These are phyloP conservation scores for Tardiomyces blankii DNA, from an alignment of 1,139 yeast species.

Conservation along the genomic window DNA sequence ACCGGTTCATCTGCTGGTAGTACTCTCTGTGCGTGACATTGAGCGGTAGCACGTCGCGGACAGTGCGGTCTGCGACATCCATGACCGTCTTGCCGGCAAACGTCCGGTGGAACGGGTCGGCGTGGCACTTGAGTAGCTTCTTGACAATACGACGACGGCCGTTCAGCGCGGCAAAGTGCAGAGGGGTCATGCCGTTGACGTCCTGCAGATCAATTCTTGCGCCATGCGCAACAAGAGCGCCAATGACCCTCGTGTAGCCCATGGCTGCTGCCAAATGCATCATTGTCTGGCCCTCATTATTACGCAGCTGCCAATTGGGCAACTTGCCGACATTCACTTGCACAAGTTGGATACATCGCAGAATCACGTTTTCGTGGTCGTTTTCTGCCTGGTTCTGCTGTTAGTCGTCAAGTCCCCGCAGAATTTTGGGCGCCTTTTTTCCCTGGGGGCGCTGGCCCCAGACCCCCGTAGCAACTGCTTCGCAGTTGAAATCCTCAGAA, in stretches of 20 bases:
- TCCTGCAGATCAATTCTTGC: slow-evolving; percentile 70
- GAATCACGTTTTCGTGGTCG: slow-evolving; percentile 17
- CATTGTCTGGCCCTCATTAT: slow-evolving; percentile 75
- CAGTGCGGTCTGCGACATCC: slow-evolving; percentile 55
- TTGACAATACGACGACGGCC: slow-evolving; percentile 58
- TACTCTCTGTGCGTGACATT: slow-evolving; percentile 17
- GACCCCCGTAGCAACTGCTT: no score
- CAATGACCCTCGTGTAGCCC: slow-evolving; percentile 53
- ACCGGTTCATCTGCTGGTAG: slow-evolving; percentile 15
- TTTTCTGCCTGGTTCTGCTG: not conserved
- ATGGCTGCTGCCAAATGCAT: slow-evolving; percentile 73
- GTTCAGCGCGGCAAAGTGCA: slow-evolving; percentile 71
- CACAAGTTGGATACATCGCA: slow-evolving; percentile 18
- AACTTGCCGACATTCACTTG: slow-evolving; percentile 14
- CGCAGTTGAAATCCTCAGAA: no score
- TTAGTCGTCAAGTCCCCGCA: not conserved
- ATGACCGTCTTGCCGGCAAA: slow-evolving; percentile 41
- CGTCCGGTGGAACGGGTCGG: slow-evolving; percentile 48
- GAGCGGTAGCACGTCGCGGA: slow-evolving; percentile 18
- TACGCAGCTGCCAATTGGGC: slow-evolving; percentile 71
- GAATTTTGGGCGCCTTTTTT: not conserved
- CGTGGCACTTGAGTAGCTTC: slow-evolving; percentile 43
- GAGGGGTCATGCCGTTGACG: slow-evolving; percentile 71
- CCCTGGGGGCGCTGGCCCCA: no score
- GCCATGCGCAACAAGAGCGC: slow-evolving; percentile 63